Base-by-base conservation (phyloP, 2,329 filamentous ascomycete species). In the Thielaviopsis populi region DNA sequence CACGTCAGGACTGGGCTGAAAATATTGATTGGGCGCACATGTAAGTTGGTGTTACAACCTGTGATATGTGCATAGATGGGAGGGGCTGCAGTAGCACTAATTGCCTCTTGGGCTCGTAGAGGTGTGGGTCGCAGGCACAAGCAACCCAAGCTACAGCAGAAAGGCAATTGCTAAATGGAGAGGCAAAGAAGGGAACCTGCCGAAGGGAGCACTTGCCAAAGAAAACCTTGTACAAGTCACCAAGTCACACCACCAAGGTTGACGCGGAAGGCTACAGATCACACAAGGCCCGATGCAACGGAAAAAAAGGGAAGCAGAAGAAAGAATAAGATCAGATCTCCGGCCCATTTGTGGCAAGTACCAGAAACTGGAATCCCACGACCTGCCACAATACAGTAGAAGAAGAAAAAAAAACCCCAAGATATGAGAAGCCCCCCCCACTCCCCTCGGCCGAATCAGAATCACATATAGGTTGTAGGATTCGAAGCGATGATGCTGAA, bases 11-110 rank as follows among this genome's bases (percentile, higher is more conserved):
- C 30, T 56, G 53, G 53, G 53, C 53, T 56, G 53, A 11, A 56
- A 33, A 56, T n/a, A 33, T 50, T 50, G 46, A 50, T 50, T 50
- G 46, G 46, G 46, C 46, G 46, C 46, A 50, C 46, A 50, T 50
- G 24, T 15, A 6, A 27, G 11, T 15, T 37, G 33, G 33, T 37
- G 33, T 4, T 37, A 8, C 10, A 6, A 50, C 19, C 46, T 27
- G 46, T 27, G 46, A 50, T 37, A 37, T 37, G 33, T n/a, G n/a
- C n/a, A n/a, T 50, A 4, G 11, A 50, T 27, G 46, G 15, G 15
- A 50, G 24, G 11, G 22, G 22, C 2, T 22, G 19, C 46, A 50
- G 24, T 27, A 24, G 46, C 13, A 27, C 24, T 50, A 24, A 24
- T 24, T 10, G 13, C 4, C 24, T 50, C 19, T 50, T 50, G 46